Evolutionary conservation across 164 flowering plant genomes (phyloP).

Genomic region (Buxus sempervirens): DNA sequence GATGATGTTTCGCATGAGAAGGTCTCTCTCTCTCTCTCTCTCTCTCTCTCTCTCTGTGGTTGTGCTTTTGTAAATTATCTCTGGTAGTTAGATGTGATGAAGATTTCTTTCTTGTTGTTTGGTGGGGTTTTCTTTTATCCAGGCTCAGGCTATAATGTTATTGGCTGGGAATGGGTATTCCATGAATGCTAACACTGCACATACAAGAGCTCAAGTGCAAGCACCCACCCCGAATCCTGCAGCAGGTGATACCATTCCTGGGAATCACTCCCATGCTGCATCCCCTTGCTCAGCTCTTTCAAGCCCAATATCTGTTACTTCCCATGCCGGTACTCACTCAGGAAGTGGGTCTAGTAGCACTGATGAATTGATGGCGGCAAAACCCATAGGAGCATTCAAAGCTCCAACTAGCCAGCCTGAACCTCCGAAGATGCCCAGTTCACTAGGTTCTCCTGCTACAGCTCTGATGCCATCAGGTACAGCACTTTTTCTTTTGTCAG

Average conservation of each 20-base stretch:
- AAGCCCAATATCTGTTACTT: slow-evolving; percentile 65
- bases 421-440: slow-evolving; percentile 26
- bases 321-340: slow-evolving; percentile 52
- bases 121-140: slow-evolving; percentile 11
- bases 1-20: slow-evolving; percentile 78
- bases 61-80: too few relatives aligned
- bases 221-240: slow-evolving; percentile 31
- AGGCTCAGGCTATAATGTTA: slow-evolving; percentile 90
- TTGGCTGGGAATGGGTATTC: slow-evolving; percentile 65
- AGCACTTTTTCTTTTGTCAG: neutral
- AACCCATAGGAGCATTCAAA: slow-evolving; percentile 27
- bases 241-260: slow-evolving; percentile 36
- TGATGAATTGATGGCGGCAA: slow-evolving; percentile 41
- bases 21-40: slow-evolving; percentile 34
- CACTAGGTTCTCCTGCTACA: slow-evolving; percentile 34
- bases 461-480: slow-evolving; percentile 61
- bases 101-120: neutral
- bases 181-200: slow-evolving; percentile 19
- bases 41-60: neutral
- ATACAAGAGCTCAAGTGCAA: slow-evolving; percentile 34
- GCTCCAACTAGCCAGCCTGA: slow-evolving; percentile 45
- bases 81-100: neutral
- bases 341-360: slow-evolving; percentile 48
- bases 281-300: slow-evolving; percentile 49
- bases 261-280: slow-evolving; percentile 31